phyloP scores from a whole-genome alignment of 2,329 filamentous ascomycete species.

The Scedosporium boydii region DNA sequence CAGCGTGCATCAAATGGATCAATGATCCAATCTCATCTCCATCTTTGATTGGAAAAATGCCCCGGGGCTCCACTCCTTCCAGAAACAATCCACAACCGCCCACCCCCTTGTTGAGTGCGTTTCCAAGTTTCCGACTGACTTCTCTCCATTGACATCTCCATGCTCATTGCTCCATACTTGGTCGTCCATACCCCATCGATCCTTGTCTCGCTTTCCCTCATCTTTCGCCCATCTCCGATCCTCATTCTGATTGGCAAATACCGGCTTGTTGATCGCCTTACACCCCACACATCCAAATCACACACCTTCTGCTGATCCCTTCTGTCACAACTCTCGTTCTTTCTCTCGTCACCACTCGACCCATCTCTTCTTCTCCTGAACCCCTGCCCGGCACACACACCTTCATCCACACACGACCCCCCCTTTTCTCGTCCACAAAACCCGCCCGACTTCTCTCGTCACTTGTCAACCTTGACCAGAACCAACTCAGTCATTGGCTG shows the following conservation, averaged over 20 bases:
- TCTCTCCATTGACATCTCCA: not conserved
- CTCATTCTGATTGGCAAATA: not conserved
- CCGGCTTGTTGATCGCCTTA: not conserved
- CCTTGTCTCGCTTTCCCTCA: not conserved
- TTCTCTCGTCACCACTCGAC: not conserved
- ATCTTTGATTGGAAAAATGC: not conserved
- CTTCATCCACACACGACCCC: not conserved
- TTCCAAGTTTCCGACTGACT: not conserved
- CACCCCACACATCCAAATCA: not conserved
- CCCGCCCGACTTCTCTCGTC: not conserved
- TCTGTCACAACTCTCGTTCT: not conserved
- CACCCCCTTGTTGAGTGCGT: not conserved
- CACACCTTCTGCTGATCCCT: not conserved
- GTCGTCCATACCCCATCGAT: not conserved
- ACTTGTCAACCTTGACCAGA: not conserved
- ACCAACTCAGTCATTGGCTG: conserved; percentile 5
- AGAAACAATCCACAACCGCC: conserved; percentile 1
- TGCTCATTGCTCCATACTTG: not conserved
- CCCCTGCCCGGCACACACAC: not conserved
- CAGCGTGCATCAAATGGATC: not conserved
- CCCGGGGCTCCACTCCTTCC: conserved; percentile 5
- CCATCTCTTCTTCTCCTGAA: conserved; percentile 1
- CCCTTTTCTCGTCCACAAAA: not conserved
- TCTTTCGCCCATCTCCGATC: conserved; percentile 1
- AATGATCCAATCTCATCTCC: too few relatives aligned